Conservation (phyloP, 768 basidiomycete genomes). For the Fomitopsis pulvina region DNA sequence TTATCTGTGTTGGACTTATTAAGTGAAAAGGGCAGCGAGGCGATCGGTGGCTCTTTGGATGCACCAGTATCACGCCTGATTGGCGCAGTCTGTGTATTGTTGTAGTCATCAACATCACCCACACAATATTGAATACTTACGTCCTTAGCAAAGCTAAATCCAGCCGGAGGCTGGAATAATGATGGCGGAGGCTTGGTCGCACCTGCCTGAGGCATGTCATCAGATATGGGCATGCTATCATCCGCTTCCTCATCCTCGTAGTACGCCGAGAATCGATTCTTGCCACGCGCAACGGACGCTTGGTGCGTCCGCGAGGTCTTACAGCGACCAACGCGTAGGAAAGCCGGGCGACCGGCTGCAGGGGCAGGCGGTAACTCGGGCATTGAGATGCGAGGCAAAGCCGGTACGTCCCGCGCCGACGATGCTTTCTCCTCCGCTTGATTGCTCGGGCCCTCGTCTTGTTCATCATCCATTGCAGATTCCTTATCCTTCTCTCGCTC, state of each 20-base stretch:
- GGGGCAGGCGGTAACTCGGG: conserved; percentile 5
- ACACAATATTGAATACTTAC: conserved; percentile 29
- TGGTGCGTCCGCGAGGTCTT: conserved; percentile 54
- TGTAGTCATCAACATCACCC: background rate
- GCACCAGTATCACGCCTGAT: conserved; percentile 33
- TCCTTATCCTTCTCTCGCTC: conserved; percentile 30
- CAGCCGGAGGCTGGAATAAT: conserved; percentile 50
- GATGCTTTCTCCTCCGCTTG: background rate
- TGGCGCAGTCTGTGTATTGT: conserved; percentile 18
- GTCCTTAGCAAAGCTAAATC: conserved; percentile 63
- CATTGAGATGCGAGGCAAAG: background rate
- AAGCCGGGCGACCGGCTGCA: conserved; percentile 34
- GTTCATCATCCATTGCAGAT: conserved; percentile 21
- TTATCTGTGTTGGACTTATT: conserved; percentile 20
- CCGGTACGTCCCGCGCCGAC: background rate
- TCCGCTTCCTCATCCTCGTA: conserved; percentile 45
- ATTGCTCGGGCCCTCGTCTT: background rate
- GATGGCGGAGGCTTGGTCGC: conserved; percentile 32
- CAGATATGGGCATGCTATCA: conserved; percentile 23
- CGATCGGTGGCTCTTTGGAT: conserved; percentile 63
- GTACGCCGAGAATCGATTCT: conserved; percentile 60
- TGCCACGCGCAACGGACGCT: conserved; percentile 37
- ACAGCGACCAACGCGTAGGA: conserved; percentile 59
- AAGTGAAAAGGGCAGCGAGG: conserved; percentile 60
- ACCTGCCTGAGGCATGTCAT: conserved; percentile 36